Conservation (phyloP, 176 grass and related monocot genomes). For the Cenchrus purpureus region DNA sequence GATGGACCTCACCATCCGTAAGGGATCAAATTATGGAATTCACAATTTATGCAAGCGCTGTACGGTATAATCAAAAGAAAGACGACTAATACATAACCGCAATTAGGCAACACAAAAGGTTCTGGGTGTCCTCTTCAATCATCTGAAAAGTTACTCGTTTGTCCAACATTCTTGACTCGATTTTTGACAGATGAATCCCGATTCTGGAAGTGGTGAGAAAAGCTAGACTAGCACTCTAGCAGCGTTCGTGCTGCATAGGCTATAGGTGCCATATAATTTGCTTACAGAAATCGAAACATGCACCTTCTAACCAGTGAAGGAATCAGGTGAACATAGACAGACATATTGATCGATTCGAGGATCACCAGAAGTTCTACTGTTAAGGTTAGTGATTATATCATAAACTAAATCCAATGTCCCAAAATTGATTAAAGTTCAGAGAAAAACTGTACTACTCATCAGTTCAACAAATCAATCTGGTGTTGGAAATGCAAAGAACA, state of each 20-base stretch:
- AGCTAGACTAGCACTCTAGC: background rate
- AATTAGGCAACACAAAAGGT: too few relatives aligned
- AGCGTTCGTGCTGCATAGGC: background rate
- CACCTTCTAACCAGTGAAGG: background rate
- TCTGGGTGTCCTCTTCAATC: background rate
- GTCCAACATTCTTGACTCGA: background rate
- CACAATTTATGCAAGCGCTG: too few relatives aligned
- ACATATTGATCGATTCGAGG: background rate
- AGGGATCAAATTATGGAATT: too few relatives aligned
- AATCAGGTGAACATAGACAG: background rate
- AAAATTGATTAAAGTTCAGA: background rate
- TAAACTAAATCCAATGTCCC: background rate
- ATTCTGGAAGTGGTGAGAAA: background rate
- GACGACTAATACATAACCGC: too few relatives aligned
- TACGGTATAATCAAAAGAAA: too few relatives aligned
- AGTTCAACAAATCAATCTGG: too few relatives aligned
- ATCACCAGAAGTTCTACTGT: constrained; percentile 18
- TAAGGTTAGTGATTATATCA: background rate
- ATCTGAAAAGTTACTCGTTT: background rate
- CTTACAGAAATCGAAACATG: background rate
- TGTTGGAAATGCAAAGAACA: too few relatives aligned
- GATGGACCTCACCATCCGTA: too few relatives aligned
- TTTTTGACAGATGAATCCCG: background rate
- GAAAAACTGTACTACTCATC: too few relatives aligned
- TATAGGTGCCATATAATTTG: background rate